Base-by-base conservation (phyloP, 2,329 filamentous ascomycete species). In the Colletotrichum endophyticum region DNA sequence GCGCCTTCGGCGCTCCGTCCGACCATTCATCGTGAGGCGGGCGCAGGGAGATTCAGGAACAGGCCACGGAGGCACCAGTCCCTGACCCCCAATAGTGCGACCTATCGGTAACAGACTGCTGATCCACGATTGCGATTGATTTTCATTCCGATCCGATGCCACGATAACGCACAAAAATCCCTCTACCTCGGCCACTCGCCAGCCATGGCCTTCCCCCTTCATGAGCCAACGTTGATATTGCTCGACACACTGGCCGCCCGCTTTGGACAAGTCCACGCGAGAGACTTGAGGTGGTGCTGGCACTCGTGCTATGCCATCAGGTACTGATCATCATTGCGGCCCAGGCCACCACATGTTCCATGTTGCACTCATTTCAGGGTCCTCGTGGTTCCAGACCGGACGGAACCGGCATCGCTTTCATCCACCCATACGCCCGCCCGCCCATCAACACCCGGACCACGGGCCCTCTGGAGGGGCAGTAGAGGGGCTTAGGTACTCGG, bases 1-100 rank as follows among this genome's bases (percentile, higher is more conserved):
- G 64, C 39, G 57, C 70, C n/a, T 19, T 70, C 49, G 64, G 70
- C 74, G 70, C 59, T 49, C 64, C 63, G 57, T 73, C 64, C 39
- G 63, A 32, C 56, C 73, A 73, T 68, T 44, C 56, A 62, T 64
- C 32, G 73, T 72, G 73, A 73, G 36, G 70, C 39, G 12, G 12
- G 39, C 34, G 62, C 62, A 66, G 74, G 15, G 57, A 70, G 34
- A 76, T 66, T 74, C 70, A 76, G 74, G 70, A 76, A 76, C 74
- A 74, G 70, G 57, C 57, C 64, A 73, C 59, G 49, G 57, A 73
- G 66, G 59, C 59, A 32, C 71, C 57, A 70, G 34, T 59, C 74
- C 59, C 66, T 61, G 44, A 56, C 56, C 12, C 8, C 13, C 19
- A 16, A 56, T 66, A 27, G 57, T 64, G 44, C 25, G 74, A 61